These are phyloP conservation scores for Claviceps sorghi DNA, from an alignment of 2,329 filamentous ascomycete species.

Conservation along the genomic window DNA sequence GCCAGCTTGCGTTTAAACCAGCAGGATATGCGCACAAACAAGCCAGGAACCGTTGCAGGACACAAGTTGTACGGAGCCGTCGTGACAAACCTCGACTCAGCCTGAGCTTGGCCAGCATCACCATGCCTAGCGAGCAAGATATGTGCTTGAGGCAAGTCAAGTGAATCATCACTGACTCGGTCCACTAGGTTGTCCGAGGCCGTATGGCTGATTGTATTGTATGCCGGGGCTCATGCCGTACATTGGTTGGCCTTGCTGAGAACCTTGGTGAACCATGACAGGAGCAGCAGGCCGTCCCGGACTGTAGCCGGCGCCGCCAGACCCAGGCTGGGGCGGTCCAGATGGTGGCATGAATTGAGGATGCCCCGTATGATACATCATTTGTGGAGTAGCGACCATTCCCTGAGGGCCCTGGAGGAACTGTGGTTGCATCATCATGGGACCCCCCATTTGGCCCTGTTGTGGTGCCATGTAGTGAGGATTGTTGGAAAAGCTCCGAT, in stretches of 20 bases:
- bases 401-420: conserved; percentile 62
- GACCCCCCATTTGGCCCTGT: conserved; percentile 53
- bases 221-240: conserved; percentile 64
- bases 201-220: conserved; percentile 63
- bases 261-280: conserved; percentile 91
- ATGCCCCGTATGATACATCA: conserved; percentile 65
- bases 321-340: conserved; percentile 41
- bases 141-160: neutral
- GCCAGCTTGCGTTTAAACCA: neutral
- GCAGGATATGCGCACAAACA: neutral
- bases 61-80: neutral
- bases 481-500: conserved; percentile 56
- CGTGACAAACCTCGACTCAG: neutral
- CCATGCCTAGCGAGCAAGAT: neutral
- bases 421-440: conserved; percentile 72
- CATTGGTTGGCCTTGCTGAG: conserved; percentile 72
- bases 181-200: conserved; percentile 49
- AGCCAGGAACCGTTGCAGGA: neutral
- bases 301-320: conserved; percentile 68
- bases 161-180: conserved; percentile 48
- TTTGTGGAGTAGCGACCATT: conserved; percentile 55
- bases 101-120: neutral
- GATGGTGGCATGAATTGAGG: conserved; percentile 49
- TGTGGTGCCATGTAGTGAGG: conserved; percentile 58
- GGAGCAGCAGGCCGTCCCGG: conserved; percentile 64